A percentile compares a stretch with the other conserved stretches of the same genome.
Conservation (phyloP, 2,329 filamentous ascomycete species). For the Hypoxylon sp. region DNA sequence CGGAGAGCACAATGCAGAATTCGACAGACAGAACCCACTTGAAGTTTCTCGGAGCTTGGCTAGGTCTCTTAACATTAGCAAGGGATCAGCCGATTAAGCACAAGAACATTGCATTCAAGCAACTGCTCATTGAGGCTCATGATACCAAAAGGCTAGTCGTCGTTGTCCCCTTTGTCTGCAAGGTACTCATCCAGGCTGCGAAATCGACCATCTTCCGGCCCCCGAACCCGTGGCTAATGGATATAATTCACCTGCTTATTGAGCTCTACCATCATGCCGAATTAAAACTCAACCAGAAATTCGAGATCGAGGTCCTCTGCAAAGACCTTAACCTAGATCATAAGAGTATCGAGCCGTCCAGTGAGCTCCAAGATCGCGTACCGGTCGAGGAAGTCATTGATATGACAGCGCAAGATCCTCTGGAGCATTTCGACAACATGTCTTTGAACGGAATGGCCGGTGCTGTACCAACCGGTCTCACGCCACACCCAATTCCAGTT, state of each 20-base stretch:
- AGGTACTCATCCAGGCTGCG: constrained; percentile 87
- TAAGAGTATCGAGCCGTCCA: constrained; percentile 89
- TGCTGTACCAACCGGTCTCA: constrained; percentile 78
- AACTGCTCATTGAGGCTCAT: constrained; percentile 92
- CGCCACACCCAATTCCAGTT: constrained; percentile 82
- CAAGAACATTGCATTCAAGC: constrained; percentile 96
- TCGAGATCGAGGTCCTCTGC: constrained; percentile 98
- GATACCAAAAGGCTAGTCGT: constrained; percentile 92
- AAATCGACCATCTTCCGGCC: constrained; percentile 91
- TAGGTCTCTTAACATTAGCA: constrained; percentile 92
- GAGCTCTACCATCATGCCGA: constrained; percentile 95
- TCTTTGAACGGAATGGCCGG: constrained; percentile 81
- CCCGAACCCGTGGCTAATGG: constrained; percentile 98
- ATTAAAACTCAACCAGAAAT: constrained; percentile 96
- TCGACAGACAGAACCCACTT: constrained; percentile 87
- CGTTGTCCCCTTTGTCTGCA: constrained; percentile 98
- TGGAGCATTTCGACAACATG: constrained; percentile 88
- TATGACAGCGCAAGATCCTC: constrained; percentile 73
- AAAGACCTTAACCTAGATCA: constrained; percentile 93
- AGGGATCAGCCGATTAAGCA: constrained; percentile 96
- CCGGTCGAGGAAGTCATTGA: constrained; percentile 74
- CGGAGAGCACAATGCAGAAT: constrained; percentile 87
- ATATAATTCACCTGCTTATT: constrained; percentile 90
- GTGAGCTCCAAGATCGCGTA: constrained; percentile 84
- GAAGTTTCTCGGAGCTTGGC: constrained; percentile 94